phyloP scores from a whole-genome alignment of 2,329 filamentous ascomycete species.

The Nemania sp. region DNA sequence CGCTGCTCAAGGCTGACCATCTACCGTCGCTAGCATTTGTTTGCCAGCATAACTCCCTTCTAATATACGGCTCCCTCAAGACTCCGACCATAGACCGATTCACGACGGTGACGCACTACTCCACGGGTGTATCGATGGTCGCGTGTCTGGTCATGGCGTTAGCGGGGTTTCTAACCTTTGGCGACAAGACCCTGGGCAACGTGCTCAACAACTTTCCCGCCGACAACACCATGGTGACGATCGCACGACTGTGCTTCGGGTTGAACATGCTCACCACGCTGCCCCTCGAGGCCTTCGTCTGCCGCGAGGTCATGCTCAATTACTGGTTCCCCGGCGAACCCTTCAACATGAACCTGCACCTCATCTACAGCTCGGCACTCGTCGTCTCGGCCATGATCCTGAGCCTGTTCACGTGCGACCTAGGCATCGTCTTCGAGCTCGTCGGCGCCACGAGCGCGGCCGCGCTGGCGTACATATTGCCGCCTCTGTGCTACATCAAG shows the following conservation, averaged over 20 bases:
- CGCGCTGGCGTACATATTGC: conserved; percentile 91
- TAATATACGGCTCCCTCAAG: conserved; percentile 94
- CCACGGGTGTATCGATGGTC: conserved; percentile 85
- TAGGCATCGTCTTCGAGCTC: conserved; percentile 92
- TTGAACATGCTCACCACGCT: conserved; percentile 98
- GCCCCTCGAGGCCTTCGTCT: conserved; percentile 96
- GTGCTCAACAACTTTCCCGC: conserved; percentile 96
- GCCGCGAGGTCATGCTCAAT: conserved; percentile 92
- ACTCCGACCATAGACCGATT: conserved; percentile 97
- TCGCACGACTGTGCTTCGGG: conserved; percentile 92
- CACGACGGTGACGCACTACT: conserved; percentile 89
- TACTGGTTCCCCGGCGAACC: conserved; percentile 73
- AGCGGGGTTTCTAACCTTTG: conserved; percentile 89
- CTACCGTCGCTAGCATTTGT: conserved; percentile 57
- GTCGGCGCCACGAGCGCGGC: conserved; percentile 95
- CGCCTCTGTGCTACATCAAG: conserved; percentile 94
- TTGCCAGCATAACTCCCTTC: conserved; percentile 90
- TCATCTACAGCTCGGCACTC: conserved; percentile 82
- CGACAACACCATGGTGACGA: conserved; percentile 90
- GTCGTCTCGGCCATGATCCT: conserved; percentile 79
- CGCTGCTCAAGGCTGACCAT: conserved; percentile 38
- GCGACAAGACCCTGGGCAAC: conserved; percentile 89
- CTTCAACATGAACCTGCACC: conserved; percentile 81
- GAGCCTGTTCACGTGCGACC: conserved; percentile 85
- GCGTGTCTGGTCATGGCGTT: conserved; percentile 89